Evolutionary conservation across 148 eudicot species (phyloP).

Genomic region (Camellia granthamiana): DNA sequence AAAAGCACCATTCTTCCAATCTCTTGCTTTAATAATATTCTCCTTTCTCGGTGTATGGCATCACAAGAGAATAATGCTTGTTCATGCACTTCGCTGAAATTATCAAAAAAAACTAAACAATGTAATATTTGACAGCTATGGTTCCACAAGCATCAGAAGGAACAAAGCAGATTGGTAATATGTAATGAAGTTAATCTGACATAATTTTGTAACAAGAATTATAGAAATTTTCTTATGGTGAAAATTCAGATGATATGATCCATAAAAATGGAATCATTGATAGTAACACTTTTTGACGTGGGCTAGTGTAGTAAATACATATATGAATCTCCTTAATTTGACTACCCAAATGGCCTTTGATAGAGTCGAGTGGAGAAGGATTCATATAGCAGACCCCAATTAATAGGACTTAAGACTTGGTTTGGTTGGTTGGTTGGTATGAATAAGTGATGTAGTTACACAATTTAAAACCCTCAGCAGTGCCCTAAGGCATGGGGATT

Average conservation of each 20-base stretch:
- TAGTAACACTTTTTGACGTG: neutral
- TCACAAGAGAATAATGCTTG: conserved; percentile 86
- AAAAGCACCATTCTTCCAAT: conserved; percentile 98
- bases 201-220: neutral
- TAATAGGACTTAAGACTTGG: too few relatives aligned
- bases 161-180: neutral
- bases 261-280: neutral
- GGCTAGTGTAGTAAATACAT: too few relatives aligned
- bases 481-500: too few relatives aligned
- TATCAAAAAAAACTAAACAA: conserved; percentile 15
- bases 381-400: too few relatives aligned
- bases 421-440: too few relatives aligned
- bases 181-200: neutral
- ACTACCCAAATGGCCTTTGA: too few relatives aligned
- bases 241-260: neutral
- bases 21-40: conserved; percentile 90
- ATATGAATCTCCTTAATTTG: too few relatives aligned
- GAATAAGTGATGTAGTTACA: too few relatives aligned
- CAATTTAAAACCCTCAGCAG: too few relatives aligned
- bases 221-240: neutral
- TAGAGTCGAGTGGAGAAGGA: too few relatives aligned
- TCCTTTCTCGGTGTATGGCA: conserved; percentile 88
- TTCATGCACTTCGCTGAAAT: conserved; percentile 88
- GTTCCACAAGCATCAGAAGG: neutral
- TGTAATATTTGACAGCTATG: neutral